phyloP scores from a whole-genome alignment of 2,329 filamentous ascomycete genomes.

The Paecilomyces sp. region DNA sequence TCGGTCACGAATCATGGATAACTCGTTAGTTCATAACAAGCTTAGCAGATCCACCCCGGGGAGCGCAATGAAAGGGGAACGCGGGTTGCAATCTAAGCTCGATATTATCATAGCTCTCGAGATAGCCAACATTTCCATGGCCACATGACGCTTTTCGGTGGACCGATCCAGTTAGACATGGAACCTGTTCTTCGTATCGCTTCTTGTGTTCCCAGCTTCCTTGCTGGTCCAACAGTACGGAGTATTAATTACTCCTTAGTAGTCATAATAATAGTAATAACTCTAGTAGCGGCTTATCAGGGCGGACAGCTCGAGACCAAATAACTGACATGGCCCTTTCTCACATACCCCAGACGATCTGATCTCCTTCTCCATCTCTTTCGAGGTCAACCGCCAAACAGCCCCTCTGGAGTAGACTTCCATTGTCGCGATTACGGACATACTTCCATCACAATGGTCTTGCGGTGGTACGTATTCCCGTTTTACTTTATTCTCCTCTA shows the following conservation, averaged over 20 bases:
- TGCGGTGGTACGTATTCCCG: slow-evolving; percentile 25
- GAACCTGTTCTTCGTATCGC: not conserved
- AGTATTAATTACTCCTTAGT: too few species aligned
- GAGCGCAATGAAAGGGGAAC: not conserved
- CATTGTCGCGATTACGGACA: not conserved
- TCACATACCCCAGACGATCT: not conserved
- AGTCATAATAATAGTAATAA: too few species aligned
- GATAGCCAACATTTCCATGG: not conserved
- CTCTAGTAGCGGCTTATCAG: not conserved
- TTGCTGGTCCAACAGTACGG: not conserved
- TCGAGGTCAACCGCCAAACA: not conserved
- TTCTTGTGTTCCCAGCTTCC: not conserved
- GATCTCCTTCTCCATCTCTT: not conserved
- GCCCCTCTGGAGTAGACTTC: not conserved
- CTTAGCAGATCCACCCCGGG: not conserved
- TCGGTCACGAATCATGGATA: too few species aligned
- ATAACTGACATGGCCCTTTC: not conserved
- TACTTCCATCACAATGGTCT: slow-evolving; percentile 15
- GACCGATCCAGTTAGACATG: not conserved
- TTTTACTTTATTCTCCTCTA: not conserved
- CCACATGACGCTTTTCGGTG: not conserved
- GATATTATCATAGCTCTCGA: not conserved
- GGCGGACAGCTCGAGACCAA: not conserved
- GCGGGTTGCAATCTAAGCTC: not conserved
- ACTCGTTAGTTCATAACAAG: not conserved